Base-by-base conservation (phyloP, 1,284 basidiomycete species). In the Tilletiaria anomala region DNA sequence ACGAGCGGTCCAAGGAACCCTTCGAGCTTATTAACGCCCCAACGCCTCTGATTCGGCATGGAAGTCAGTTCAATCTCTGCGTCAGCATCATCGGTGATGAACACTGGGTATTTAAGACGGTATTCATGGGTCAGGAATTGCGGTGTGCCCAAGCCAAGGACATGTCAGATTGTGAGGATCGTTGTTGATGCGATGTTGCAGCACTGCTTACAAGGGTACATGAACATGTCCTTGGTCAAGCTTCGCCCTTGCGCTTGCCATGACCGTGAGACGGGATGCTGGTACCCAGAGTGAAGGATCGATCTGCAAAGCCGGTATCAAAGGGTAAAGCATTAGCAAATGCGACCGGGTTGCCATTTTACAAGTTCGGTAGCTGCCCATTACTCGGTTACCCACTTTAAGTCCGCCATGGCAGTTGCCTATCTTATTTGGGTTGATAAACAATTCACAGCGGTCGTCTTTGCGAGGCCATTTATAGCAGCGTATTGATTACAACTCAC, bases 1-100 rank as follows among this genome's bases (percentile, higher is more conserved):
- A 96, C 80, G 39, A 97, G 72, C 1, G 89, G 89, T 0, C 74
- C 77, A 3, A 99, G 68, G 70, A 97, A 94, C 24, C 68, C 78
- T 52, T 86, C 78, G n/a, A 99, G 76, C 58, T 78, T 79, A 71
- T 97, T 85, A 24, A 97, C 72, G 15, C 93, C 91, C 91, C 93
- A 97, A 44, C 68, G 56, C 21, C 48, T 46, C 45, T 66, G 63
- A 29, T 58, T 58, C 4, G 63, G 63, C 61, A 66, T 62, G 19
- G 49, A 40, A 2, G 48, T 45, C 1, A 66, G 50, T 6, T 47
- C 40, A 0, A 54, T 45, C 5, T 50, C 45, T 5, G 53, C 53
- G 43, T 61, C 53, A 4, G 35, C 40, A 20, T 62, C 58, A 35
- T 66, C 61, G 5, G 59, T 58, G 38, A 66, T 56, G 39, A 66